Base-by-base conservation (phyloP, 2,329 filamentous ascomycete species). In the Xylaria polymorpha region DNA sequence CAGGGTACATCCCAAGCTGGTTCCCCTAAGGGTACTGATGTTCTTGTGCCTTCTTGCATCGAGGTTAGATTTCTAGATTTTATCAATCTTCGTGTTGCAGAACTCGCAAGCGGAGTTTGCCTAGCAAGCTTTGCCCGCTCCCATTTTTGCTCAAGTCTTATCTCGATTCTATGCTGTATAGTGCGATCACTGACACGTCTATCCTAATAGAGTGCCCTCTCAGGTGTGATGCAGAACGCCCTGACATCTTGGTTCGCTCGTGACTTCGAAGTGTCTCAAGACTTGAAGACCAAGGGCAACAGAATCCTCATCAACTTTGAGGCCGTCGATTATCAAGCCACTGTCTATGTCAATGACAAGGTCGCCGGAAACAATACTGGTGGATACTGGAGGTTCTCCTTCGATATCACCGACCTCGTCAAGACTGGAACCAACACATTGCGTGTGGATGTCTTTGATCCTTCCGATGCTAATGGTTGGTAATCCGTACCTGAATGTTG, bases 371-470 rank as follows among this genome's bases (percentile, higher is more conserved):
- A 83, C 61, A 83, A 91, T 70, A 80, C 83, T 0, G 90, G 90
- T 29, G 90, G 90, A 0, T 91, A 91, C 73, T 89, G 85, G 74
- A 83, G 85, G 32, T 91, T 91, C 74, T 85, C 82, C 1, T 71
- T 91, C 22, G 89, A 92, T 73, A 81, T 88, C 20, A 90, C 89
- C 0, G 74, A 83, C 55, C 72, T 80, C 15, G 55, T 85, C 44
- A 77, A 75, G 1, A 82, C 82, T 39, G 82, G 81, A 4, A 78
- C 81, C 0, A 91, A 91, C 74, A 83, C 86, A 64, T 76, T 91
- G 85, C 81, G 88, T 25, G 88, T 92, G 1, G 90, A 89, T 73
- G 90, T 91, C 0, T 86, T 87, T 62, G 91, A 93, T 69, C 91
- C 91, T 0, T 92, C 91, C 0, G 90, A 92, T 73, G 75, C 55